Percentiles rank a stretch among this genome's conserved stretches.
Evolutionary conservation across 2,329 filamentous ascomycete genomes (phyloP).

Genomic region (Colletotrichum agaves): DNA sequence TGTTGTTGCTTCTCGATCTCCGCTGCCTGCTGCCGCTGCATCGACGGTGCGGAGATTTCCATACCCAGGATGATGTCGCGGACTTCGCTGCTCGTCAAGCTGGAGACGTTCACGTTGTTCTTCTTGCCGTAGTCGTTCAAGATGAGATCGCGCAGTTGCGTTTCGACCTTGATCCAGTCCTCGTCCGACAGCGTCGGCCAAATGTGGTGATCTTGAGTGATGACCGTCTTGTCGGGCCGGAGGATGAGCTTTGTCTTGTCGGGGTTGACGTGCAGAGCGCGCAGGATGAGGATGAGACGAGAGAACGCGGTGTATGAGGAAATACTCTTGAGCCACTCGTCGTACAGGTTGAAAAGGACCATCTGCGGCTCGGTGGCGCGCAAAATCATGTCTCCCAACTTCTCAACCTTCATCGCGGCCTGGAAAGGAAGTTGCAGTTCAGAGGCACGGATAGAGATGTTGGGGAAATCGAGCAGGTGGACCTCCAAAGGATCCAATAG

Average conservation of each 20-base stretch:
- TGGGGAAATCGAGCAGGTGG: slow-evolving; percentile 96
- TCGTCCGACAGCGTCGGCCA: slow-evolving; percentile 96
- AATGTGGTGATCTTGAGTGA: slow-evolving; percentile 98
- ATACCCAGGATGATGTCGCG: slow-evolving; percentile 98
- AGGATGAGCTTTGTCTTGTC: slow-evolving; percentile 98
- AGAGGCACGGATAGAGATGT: slow-evolving; percentile 97
- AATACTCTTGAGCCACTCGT: slow-evolving; percentile 98
- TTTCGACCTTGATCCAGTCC: slow-evolving; percentile 99
- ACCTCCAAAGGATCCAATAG: slow-evolving; percentile 96
- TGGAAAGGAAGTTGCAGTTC: slow-evolving; percentile 98
- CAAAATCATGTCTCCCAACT: slow-evolving; percentile 98
- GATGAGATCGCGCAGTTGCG: slow-evolving; percentile 93
- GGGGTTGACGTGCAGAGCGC: slow-evolving; percentile 95
- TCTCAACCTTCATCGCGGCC: slow-evolving; percentile 99
- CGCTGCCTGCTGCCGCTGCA: slow-evolving; percentile 97
- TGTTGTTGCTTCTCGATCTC: slow-evolving; percentile 99
- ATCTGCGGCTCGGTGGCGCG: slow-evolving; percentile 99
- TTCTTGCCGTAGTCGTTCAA: slow-evolving; percentile 99
- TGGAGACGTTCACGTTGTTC: slow-evolving; percentile 99
- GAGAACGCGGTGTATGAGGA: slow-evolving; percentile 99
- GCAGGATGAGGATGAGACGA: slow-evolving; percentile 89
- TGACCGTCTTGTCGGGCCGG: slow-evolving; percentile 96
- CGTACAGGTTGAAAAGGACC: slow-evolving; percentile 98
- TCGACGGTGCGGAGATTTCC: slow-evolving; percentile 97
- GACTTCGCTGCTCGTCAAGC: slow-evolving; percentile 95